phyloP scores from a whole-genome alignment of 106 monocot species.

The Dendrobium huoshanense region DNA sequence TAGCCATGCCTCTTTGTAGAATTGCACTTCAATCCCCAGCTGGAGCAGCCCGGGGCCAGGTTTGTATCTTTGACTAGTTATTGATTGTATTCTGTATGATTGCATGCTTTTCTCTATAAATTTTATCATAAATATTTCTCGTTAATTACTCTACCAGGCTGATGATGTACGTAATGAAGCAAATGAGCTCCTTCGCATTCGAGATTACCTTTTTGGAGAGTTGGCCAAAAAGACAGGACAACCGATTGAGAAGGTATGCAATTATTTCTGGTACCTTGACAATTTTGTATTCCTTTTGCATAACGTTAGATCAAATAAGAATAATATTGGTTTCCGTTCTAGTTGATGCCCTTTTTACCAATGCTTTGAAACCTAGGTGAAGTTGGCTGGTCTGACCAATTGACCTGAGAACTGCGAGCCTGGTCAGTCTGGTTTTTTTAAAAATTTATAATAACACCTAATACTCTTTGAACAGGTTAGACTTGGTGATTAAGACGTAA shows the following conservation, averaged over 20 bases:
- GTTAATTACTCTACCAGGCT: slow-evolving; percentile 35
- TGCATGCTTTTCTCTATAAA: neutral
- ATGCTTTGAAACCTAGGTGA: neutral
- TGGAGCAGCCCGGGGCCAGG: slow-evolving; percentile 93
- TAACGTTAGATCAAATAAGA: neutral
- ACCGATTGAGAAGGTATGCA: slow-evolving; percentile 66
- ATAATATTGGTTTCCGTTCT: neutral
- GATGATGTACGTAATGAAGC: slow-evolving; percentile 94
- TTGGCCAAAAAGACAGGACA: slow-evolving; percentile 85
- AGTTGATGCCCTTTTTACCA: slow-evolving; percentile 2
- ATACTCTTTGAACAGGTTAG: neutral
- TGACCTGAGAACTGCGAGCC: neutral
- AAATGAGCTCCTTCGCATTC: slow-evolving; percentile 75
- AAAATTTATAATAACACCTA: neutral
- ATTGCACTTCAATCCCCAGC: slow-evolving; percentile 84
- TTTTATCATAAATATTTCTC: neutral
- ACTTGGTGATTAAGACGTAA: neutral
- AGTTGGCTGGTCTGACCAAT: neutral
- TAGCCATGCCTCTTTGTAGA: slow-evolving; percentile 71
- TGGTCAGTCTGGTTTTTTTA: neutral
- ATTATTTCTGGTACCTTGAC: neutral
- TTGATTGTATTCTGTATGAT: neutral
- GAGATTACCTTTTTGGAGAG: slow-evolving; percentile 65
- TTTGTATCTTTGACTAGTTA: slow-evolving; percentile 17
- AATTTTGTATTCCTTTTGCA: neutral